Base-by-base conservation (phyloP, 352 stramenopile genomes). In the Pythium rishiriense region DNA sequence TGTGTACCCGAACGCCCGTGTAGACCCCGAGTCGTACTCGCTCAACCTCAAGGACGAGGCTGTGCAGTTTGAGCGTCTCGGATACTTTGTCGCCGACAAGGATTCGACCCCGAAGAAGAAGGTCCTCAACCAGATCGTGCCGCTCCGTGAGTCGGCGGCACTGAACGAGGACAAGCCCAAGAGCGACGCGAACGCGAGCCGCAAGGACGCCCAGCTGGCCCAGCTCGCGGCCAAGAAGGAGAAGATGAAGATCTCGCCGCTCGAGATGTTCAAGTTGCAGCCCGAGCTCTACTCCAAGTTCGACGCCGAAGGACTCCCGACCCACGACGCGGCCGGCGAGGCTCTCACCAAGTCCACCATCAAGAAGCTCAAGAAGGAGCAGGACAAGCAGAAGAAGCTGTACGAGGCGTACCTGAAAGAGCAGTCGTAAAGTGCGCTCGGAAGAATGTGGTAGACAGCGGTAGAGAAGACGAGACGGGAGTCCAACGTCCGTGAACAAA, bases 51-150 rank as follows among this genome's bases (percentile, higher is more conserved):
- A 56, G 42, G 64, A 81, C 42, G 87, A 87, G 17, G 79, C 93
- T 25, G 90, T 98, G 63, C 97, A 99, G 82, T 98, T 99, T 76
- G 97, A 99, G 75, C 90, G 97, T 39, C 78, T 99, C 8, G 98
- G 97, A 24, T 99, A 99, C 81, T 99, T 99, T 81, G 94, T 98
- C 33, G 81, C 92, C 10, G 98, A 99, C 78, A 81, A 93, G 60
- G 97, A 99, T 76, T 98, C 96, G 54, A 96, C 87, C 4, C 63
- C 84, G 31, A 89, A 87, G 59, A 87, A 82, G 53, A 87, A 98
- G 64, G 95, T 99, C 21, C 91, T 99, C 56, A 99, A 99, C 78
- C 91, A 98, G 64, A 98, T 97, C 33, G 96, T 99, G 33, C 90
- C 88, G 12, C 82, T 99, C 52, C 97, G 97, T 62, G 94, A 98